Evolutionary conservation across 345 rosid genomes (phyloP).

Genomic region (Aquilaria sinensis): DNA sequence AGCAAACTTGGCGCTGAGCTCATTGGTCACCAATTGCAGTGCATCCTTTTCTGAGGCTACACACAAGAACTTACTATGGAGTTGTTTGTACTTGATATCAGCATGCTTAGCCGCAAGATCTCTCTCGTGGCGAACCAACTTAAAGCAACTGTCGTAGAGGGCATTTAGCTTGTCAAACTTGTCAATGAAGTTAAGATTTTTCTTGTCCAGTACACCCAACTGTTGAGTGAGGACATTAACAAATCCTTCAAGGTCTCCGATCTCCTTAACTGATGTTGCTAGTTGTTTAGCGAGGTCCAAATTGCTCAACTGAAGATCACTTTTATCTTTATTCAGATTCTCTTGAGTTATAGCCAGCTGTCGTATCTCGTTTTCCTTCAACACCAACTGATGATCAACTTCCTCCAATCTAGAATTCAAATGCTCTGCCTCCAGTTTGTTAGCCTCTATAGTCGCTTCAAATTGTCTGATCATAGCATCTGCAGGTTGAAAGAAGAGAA

Average conservation of each 20-base stretch:
- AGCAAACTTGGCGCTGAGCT: constrained; percentile 34
- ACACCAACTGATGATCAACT: constrained; percentile 35
- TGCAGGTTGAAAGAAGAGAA: constrained; percentile 21
- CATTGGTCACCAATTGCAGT: constrained; percentile 33
- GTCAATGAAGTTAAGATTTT: constrained; percentile 35
- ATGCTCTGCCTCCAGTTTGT: constrained; percentile 34
- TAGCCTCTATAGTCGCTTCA: constrained; percentile 38
- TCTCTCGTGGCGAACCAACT: constrained; percentile 45
- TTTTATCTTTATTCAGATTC: constrained; percentile 55
- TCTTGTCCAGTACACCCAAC: constrained; percentile 53
- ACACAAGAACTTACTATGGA: constrained; percentile 44
- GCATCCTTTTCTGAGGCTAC: constrained; percentile 47
- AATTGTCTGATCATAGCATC: constrained; percentile 46
- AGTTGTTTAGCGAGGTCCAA: constrained; percentile 41
- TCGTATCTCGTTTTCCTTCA: constrained; percentile 56
- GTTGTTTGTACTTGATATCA: constrained; percentile 41
- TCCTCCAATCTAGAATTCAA: constrained; percentile 55
- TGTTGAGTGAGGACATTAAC: constrained; percentile 37
- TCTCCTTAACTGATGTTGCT: constrained; percentile 39
- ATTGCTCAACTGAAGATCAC: constrained; percentile 40
- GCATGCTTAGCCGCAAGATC: constrained; percentile 40
- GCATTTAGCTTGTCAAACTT: constrained; percentile 55
- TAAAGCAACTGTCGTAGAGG: constrained; percentile 41
- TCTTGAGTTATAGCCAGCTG: constrained; percentile 37
- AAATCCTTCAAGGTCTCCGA: constrained; percentile 45